Conservation (phyloP, 768 basidiomycete species). For the Pleurotus tuber-regium region DNA sequence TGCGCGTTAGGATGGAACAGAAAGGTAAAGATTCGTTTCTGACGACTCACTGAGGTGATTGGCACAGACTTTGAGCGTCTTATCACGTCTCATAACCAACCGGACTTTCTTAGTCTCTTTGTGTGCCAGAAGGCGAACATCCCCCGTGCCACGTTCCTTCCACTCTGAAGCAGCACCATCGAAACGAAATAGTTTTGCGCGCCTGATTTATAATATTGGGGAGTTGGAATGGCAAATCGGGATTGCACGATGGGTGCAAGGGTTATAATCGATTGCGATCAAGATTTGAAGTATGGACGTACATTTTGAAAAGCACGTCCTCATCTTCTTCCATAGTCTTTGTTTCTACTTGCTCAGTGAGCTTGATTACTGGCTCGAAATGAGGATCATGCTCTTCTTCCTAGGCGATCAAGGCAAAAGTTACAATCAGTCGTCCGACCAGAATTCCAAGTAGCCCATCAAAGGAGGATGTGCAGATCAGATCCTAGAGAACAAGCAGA, state of each 20-base stretch:
- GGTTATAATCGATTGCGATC: conserved; percentile 32
- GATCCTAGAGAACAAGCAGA: conserved; percentile 2
- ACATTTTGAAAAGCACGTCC: conserved; percentile 94
- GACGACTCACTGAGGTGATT: conserved; percentile 86
- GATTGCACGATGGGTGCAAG: conserved; percentile 18
- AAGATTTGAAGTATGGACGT: conserved; percentile 36
- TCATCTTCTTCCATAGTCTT: conserved; percentile 97
- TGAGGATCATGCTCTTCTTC: conserved; percentile 85
- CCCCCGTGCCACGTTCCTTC: conserved; percentile 98
- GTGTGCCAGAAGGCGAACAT: conserved; percentile 89
- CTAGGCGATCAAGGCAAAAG: conserved; percentile 28
- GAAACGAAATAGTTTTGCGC: conserved; percentile 98
- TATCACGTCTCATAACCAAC: conserved; percentile 99
- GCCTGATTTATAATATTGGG: conserved; percentile 56
- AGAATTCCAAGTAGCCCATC: conserved; percentile 12
- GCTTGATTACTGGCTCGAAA: conserved; percentile 95
- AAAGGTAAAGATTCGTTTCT: conserved; percentile 24
- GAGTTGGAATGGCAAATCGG: not conserved
- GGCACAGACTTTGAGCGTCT: conserved; percentile 99
- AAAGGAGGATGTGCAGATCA: conserved; percentile 8
- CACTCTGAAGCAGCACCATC: conserved; percentile 76
- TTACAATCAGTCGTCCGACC: conserved; percentile 13
- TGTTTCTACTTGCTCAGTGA: conserved; percentile 92
- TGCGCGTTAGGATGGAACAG: conserved; percentile 1
- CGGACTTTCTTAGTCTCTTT: conserved; percentile 89